These are phyloP conservation scores for Entelexis paramagnoliae DNA, from an alignment of 1,139 yeast genomes.

Conservation along the genomic window DNA sequence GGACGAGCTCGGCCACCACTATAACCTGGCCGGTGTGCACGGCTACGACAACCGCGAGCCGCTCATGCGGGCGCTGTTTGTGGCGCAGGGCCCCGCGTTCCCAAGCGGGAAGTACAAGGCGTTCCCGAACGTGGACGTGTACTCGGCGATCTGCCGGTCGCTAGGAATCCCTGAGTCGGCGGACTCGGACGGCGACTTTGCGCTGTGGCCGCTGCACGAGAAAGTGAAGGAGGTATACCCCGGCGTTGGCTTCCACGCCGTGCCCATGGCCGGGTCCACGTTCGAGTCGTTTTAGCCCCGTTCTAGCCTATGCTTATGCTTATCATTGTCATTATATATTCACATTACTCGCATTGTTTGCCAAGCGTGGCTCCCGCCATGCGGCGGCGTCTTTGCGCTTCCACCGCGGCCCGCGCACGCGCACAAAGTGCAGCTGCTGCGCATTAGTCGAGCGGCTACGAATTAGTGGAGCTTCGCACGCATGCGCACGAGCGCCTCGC, in stretches of 20 bases:
- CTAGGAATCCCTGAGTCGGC: conserved; percentile 47
- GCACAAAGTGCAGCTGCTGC: too few species aligned
- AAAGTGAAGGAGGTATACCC: conserved; percentile 41
- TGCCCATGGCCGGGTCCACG: conserved; percentile 29
- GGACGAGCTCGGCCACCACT: conserved; percentile 41
- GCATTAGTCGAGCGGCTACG: too few species aligned
- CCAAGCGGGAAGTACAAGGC: conserved; percentile 40
- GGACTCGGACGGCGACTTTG: conserved; percentile 46
- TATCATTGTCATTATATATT: not conserved
- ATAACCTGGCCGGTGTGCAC: conserved; percentile 65
- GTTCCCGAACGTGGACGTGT: conserved; percentile 61
- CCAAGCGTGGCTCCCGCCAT: too few species aligned
- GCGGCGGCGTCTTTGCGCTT: too few species aligned
- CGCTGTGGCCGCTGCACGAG: conserved; percentile 5
- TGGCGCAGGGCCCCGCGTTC: conserved; percentile 77
- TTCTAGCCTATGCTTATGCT: too few species aligned
- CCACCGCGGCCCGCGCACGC: too few species aligned
- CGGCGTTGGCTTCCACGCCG: conserved; percentile 40
- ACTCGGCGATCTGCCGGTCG: conserved; percentile 63
- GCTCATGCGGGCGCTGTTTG: conserved; percentile 71
- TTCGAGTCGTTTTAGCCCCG: conserved; percentile 26
- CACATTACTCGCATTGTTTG: too few species aligned
- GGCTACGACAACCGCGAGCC: conserved; percentile 72
- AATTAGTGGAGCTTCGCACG: not conserved
- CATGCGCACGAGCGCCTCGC: conserved; percentile 12